phyloP scores from a whole-genome alignment of 169 alveolate genomes.

The Babesia ovis region DNA sequence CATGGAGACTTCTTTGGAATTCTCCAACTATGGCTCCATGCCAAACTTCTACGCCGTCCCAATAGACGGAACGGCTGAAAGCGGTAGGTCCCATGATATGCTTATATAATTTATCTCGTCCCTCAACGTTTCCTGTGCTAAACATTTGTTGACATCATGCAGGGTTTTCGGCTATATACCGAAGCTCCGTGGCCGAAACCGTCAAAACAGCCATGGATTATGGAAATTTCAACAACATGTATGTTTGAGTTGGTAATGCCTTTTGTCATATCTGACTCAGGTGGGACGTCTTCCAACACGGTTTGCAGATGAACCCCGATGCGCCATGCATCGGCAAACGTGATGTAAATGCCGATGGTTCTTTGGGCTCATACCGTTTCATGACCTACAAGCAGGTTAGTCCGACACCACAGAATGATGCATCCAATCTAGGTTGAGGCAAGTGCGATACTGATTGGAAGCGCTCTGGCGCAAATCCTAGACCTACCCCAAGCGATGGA shows the following conservation, averaged over 20 bases:
- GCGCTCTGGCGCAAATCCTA: conserved; percentile 41
- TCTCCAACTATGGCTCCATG: conserved; percentile 18
- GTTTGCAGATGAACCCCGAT: conserved; percentile 54
- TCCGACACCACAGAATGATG: neutral
- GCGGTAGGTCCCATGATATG: conserved; percentile 13
- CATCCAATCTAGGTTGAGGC: conserved; percentile 28
- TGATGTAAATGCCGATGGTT: conserved; percentile 32
- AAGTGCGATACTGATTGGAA: conserved; percentile 32
- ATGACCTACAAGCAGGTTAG: conserved; percentile 57
- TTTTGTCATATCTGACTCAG: neutral
- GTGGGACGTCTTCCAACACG: conserved; percentile 67
- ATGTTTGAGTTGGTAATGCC: neutral
- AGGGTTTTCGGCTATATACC: conserved; percentile 40
- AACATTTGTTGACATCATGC: neutral
- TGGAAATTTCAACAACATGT: conserved; percentile 45
- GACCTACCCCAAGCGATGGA: conserved; percentile 30
- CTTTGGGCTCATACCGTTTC: conserved; percentile 43
- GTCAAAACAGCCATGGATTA: conserved; percentile 19
- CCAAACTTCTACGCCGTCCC: conserved; percentile 61
- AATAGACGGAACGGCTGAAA: conserved; percentile 52
- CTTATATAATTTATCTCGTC: neutral
- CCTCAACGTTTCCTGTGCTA: neutral
- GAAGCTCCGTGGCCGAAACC: conserved; percentile 28
- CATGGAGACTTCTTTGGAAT: neutral
- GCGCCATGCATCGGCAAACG: conserved; percentile 65